Conservation (phyloP, 1,139 yeast genomes). For the Pichia sp. region DNA sequence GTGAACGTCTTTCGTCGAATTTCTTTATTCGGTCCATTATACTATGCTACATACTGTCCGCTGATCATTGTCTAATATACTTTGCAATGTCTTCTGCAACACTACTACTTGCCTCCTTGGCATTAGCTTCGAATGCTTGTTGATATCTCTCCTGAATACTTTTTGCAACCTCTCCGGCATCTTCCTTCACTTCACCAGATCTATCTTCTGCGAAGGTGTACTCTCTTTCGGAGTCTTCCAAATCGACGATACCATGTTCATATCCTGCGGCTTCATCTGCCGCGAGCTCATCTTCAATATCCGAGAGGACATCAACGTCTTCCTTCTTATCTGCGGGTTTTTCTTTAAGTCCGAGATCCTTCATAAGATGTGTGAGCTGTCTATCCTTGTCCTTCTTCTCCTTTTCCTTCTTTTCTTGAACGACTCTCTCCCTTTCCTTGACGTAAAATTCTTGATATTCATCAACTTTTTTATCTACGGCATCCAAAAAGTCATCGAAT, state of each 20-base stretch:
- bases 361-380: slow-evolving; percentile 66
- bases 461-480: slow-evolving; percentile 79
- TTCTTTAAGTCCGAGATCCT: slow-evolving; percentile 66
- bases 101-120: slow-evolving; percentile 52
- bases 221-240: slow-evolving; percentile 51
- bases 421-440: slow-evolving; percentile 77
- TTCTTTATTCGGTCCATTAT: no score
- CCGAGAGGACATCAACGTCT: slow-evolving; percentile 39
- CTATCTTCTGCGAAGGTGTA: slow-evolving; percentile 72
- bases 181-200: slow-evolving; percentile 48
- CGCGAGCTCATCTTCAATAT: slow-evolving; percentile 26
- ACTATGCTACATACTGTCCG: no score
- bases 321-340: slow-evolving; percentile 28
- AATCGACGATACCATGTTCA: slow-evolving; percentile 46
- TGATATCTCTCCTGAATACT: slow-evolving; percentile 66
- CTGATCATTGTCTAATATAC: no score
- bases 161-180: slow-evolving; percentile 24
- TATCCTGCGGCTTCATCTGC: slow-evolving; percentile 41
- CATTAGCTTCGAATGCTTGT: slow-evolving; percentile 59
- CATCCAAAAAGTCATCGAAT: slow-evolving; percentile 77
- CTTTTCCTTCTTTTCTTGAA: slow-evolving; percentile 69
- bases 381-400: slow-evolving; percentile 68
- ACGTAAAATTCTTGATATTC: slow-evolving; percentile 82
- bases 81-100: slow-evolving; percentile 69
- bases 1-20: no score